Evolutionary conservation across 768 basidiomycete genomes (phyloP).

Genomic region (Tylopilus balloui): DNA sequence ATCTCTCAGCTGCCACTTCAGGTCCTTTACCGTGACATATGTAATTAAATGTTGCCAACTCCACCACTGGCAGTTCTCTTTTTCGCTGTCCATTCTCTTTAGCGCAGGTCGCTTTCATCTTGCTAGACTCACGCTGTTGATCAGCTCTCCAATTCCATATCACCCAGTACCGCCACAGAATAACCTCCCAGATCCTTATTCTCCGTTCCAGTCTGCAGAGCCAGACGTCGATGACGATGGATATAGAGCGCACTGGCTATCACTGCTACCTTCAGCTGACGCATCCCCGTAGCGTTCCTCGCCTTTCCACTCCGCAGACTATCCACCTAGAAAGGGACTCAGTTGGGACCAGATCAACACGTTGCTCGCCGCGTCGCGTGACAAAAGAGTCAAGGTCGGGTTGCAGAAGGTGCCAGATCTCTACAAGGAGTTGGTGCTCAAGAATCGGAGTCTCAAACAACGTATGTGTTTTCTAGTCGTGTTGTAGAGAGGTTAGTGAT

Average conservation of each 20-base stretch:
- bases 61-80: too few species aligned
- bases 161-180: conserved; percentile 63
- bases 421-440: conserved; percentile 70
- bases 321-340: conserved; percentile 46
- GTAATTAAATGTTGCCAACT: too few species aligned
- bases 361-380: conserved; percentile 57
- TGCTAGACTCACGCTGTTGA: conserved; percentile 39
- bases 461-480: conserved; percentile 40
- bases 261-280: conserved; percentile 39
- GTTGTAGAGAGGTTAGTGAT: conserved; percentile 1
- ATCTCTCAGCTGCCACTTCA: too few species aligned
- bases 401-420: conserved; percentile 53
- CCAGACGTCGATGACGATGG: conserved; percentile 41
- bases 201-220: conserved; percentile 48
- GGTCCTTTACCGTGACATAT: too few species aligned
- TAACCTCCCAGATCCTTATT: conserved; percentile 49
- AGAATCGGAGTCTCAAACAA: conserved; percentile 69
- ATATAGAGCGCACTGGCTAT: conserved; percentile 55
- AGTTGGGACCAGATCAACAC: conserved; percentile 59
- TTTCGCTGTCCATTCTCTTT: conserved; percentile 8
- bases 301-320: conserved; percentile 44
- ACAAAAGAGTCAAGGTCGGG: conserved; percentile 44
- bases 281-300: conserved; percentile 39
- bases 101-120: conserved; percentile 53
- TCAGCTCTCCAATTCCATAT: conserved; percentile 53